Evolutionary conservation across 2,329 filamentous ascomycete species (phyloP), one percentile per base, ranked within the genome.

Genomic region (Aspergillus chevalieri): DNA sequence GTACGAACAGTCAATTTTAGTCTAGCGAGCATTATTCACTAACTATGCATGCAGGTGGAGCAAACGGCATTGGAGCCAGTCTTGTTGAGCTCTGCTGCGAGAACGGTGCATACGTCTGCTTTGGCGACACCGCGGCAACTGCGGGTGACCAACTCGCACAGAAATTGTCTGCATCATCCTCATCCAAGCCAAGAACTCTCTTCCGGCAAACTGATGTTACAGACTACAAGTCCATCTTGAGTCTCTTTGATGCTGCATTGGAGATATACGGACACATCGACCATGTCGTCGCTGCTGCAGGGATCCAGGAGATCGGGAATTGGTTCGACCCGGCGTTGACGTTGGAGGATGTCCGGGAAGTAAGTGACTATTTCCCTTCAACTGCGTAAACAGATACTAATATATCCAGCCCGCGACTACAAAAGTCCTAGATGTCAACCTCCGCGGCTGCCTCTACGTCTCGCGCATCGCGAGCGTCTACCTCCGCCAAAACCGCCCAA

Each of bases 381-480:
- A 9, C 39, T 21, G 9, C 12, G 14, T 39, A 6, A 9, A 28
- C 26, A 44, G 7, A 46, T 19, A 9, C 41, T 34, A 36, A 30
- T 6, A 4, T 24, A 24, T 52, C 60, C 47, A 69, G 57, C 63
- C 62, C 1, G 58, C 62, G 1, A 64, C 65, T 3, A 59, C 67
- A 46, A 69, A 67, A 51, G 66, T 71, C 3, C 59, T 78, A 10
- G 72, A 77, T 36, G 70, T 79, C 48, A 78, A 79, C 52, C 62
- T 79, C 4, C 64, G 68, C 4, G 77, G 74, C 7, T 70, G 70
- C 1, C 55, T 78, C 19, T 72, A 73, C 42, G 77, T 79, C 52
- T 67, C 72, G 3, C 66, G 76, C 1, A 70, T 80, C 10, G 78
- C 77, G 1, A 65, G 72, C 15, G 76, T 75, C 4, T 80, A 77